Evolutionary conservation across 176 grass and related monocot genomes (phyloP), one percentile per base, ranked within the genome.

Genomic region (Juncus effusus): DNA sequence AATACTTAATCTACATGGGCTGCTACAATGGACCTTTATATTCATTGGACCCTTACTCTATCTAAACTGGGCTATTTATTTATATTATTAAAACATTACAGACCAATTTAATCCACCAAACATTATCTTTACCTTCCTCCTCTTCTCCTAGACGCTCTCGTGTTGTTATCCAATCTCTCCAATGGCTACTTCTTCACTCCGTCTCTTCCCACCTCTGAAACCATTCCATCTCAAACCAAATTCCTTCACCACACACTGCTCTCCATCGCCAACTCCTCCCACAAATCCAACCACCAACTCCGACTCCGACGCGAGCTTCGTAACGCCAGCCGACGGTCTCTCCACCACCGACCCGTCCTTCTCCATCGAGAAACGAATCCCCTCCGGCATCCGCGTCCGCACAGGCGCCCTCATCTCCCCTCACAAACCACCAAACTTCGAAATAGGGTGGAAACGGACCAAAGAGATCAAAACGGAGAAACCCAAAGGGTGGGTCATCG

Each of bases 391-490:
- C 73, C 16, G 78, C 36, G 68, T 60, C 59, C 52, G 38, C 3
- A 42, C 79, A 12, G 55, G 38, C 4, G 64, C 84, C 49, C 70
- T 73, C 45, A 60, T 92, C 59, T 74, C 79, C 44, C 88, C 78
- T 56, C 74, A 54, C 56, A 85, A 97, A 75, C 83, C 82, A 51
- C 87, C 88, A 5, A 86, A 92, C 77, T 92, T 78, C 68, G 87
- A 97, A 64, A 84, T 97, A 38, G 94, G 88, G 59, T 97, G 94
- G 88, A 97, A 92, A 68, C 79, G 82, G 53, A 92, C 82, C 1
- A 92, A 92, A 77, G 6, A 80, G 40, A 72, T 92, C 51, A 80
- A 86, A 5, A 66, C 53, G 52, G 88, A 91, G 85, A 97, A 80
- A 77, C 88, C 87, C 15, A 83, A 74, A 51, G 94, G 88, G 5